Evolutionary conservation across 1,284 basidiomycete species (phyloP).

Genomic region (Cryptococcus sp.): DNA sequence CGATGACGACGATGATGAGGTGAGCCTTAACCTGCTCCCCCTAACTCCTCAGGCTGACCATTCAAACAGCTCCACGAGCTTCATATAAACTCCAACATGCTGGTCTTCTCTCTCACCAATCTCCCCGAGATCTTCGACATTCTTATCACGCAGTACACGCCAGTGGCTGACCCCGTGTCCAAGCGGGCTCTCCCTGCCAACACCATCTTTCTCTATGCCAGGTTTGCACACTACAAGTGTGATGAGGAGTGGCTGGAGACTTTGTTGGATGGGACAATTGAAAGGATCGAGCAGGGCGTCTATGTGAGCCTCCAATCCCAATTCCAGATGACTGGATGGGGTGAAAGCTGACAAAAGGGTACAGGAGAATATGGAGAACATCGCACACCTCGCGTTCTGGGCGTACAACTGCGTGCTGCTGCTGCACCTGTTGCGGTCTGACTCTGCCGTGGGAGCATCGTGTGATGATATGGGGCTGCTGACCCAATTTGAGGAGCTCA

Average conservation of each 20-base stretch:
- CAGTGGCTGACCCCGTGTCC: conserved; percentile 51
- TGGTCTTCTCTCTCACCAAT: conserved; percentile 79
- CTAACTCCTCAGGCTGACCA: not conserved
- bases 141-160: conserved; percentile 68
- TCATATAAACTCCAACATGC: conserved; percentile 53
- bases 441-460: conserved; percentile 66
- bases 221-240: conserved; percentile 79
- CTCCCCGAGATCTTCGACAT: conserved; percentile 75
- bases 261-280: conserved; percentile 81
- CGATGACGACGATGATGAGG: conserved; percentile 42
- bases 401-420: conserved; percentile 85
- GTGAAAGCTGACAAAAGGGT: not conserved
- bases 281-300: conserved; percentile 84
- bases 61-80: conserved; percentile 1
- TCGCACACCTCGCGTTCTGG: conserved; percentile 89
- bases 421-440: conserved; percentile 84
- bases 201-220: conserved; percentile 74
- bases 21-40: not conserved
- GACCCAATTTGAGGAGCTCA: conserved; percentile 60
- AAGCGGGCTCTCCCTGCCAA: conserved; percentile 76
- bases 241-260: conserved; percentile 89
- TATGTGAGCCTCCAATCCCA: conserved; percentile 64
- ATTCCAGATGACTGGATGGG: too few species aligned
- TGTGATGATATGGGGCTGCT: conserved; percentile 74
- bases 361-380: conserved; percentile 75